Conservation (phyloP, 2,329 filamentous ascomycete genomes). For the Ascocoryne sarcoides region DNA sequence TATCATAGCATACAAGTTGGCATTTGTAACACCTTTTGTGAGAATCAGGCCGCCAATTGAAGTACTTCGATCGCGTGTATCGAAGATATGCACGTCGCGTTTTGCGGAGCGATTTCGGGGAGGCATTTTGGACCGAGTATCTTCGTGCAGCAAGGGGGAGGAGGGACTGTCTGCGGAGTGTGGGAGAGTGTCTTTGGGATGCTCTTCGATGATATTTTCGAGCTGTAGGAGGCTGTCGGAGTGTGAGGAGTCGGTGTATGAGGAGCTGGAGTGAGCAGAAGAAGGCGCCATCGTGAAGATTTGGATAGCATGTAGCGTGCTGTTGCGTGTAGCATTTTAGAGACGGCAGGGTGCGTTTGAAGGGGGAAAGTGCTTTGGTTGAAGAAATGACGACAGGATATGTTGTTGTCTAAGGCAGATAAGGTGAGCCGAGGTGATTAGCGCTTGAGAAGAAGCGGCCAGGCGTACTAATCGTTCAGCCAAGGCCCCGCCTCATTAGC, state of each 20-base stretch:
- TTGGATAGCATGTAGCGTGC: constrained; percentile 5
- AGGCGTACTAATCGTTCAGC: background rate
- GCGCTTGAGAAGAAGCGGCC: background rate
- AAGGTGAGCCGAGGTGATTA: background rate
- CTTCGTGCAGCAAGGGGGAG: background rate
- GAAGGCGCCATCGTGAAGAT: constrained; percentile 6
- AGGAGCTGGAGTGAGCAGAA: constrained; percentile 6
- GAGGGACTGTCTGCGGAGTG: background rate
- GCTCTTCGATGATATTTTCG: constrained; percentile 3
- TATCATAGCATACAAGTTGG: constrained; percentile 27
- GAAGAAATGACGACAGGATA: background rate
- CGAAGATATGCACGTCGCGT: background rate
- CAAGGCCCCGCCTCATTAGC: no score
- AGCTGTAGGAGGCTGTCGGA: constrained; percentile 1
- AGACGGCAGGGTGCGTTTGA: constrained; percentile 4
- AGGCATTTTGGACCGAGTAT: constrained; percentile 1
- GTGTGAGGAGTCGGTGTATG: constrained; percentile 1
- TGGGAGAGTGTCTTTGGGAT: constrained; percentile 1
- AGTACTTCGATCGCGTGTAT: constrained; percentile 22
- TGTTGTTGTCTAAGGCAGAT: background rate
- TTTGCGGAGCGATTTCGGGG: background rate
- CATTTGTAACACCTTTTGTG: constrained; percentile 33
- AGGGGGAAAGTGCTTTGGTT: constrained; percentile 1
- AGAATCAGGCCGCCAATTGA: constrained; percentile 43
- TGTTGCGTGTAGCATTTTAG: background rate